These are phyloP conservation scores for Claviceps lovelessii DNA, from an alignment of 2,329 filamentous ascomycete genomes.

Conservation along the genomic window DNA sequence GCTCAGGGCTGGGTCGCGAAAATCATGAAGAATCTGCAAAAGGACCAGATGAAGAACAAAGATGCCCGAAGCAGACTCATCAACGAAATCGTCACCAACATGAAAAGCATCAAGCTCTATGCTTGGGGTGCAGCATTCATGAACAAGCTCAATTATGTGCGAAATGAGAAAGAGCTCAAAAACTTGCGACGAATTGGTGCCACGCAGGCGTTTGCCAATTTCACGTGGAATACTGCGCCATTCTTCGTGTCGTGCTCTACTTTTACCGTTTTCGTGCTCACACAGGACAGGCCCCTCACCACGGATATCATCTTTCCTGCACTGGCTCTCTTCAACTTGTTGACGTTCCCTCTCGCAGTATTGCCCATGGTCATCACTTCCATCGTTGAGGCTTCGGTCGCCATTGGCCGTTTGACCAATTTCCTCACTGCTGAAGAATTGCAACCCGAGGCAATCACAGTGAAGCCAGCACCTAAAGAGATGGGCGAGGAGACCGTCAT, in stretches of 20 bases:
- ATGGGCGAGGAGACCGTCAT: slow-evolving; percentile 73
- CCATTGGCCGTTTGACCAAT: slow-evolving; percentile 68
- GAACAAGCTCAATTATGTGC: slow-evolving; percentile 89
- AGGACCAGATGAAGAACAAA: slow-evolving; percentile 98
- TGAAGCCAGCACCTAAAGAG: slow-evolving; percentile 56
- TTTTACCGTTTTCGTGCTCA: slow-evolving; percentile 86
- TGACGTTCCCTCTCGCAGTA: slow-evolving; percentile 87
- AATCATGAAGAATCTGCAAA: slow-evolving; percentile 88
- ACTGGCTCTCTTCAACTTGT: slow-evolving; percentile 80
- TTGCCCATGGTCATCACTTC: slow-evolving; percentile 96
- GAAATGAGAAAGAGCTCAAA: slow-evolving; percentile 90
- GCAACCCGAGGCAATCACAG: slow-evolving; percentile 65
- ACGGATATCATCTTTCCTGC: slow-evolving; percentile 95
- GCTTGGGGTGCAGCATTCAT: slow-evolving; percentile 96
- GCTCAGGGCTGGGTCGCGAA: slow-evolving; percentile 84
- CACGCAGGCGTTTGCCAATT: slow-evolving; percentile 86
- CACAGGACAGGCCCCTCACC: slow-evolving; percentile 63
- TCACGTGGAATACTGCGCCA: slow-evolving; percentile 94
- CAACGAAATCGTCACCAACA: slow-evolving; percentile 97
- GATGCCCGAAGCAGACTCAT: slow-evolving; percentile 84
- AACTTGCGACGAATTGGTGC: slow-evolving; percentile 93
- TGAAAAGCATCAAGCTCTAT: slow-evolving; percentile 99
- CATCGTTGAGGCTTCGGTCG: slow-evolving; percentile 90
- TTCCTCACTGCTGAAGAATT: slow-evolving; percentile 84
- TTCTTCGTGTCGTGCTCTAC: slow-evolving; percentile 96